These are phyloP conservation scores for Dictyophora rubrovolvata DNA, from an alignment of 768 basidiomycete species.

Conservation along the genomic window DNA sequence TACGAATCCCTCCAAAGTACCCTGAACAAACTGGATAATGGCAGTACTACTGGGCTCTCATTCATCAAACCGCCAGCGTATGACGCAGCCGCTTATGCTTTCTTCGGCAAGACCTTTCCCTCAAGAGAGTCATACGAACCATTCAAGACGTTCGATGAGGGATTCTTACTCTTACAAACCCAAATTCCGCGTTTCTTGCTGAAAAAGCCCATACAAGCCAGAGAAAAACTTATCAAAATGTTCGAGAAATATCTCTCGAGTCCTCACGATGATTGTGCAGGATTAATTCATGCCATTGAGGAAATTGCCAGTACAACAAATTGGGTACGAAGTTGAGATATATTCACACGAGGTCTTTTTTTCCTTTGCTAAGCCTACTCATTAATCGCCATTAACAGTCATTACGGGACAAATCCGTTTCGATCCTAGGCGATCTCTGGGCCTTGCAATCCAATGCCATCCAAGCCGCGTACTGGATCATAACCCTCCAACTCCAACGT, in stretches of 20 bases:
- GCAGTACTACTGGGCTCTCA: conserved; percentile 1
- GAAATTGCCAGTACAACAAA: conserved; percentile 10
- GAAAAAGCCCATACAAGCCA: conserved; percentile 8
- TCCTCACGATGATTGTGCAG: conserved; percentile 4
- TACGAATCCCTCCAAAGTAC: conserved; percentile 6
- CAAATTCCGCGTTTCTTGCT: conserved; percentile 14
- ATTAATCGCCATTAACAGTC: conserved; percentile 2
- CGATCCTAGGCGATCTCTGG: conserved; percentile 15
- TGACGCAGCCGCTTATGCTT: conserved; percentile 13
- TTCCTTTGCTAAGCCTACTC: background rate
- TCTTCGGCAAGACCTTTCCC: conserved; percentile 17
- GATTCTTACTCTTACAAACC: conserved; percentile 13
- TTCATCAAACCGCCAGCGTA: conserved; percentile 15
- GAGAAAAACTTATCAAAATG: conserved; percentile 11
- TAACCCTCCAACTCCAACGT: conserved; percentile 14
- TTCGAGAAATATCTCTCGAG: background rate
- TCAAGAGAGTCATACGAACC: conserved; percentile 1
- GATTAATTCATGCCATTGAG: conserved; percentile 8
- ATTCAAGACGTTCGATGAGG: conserved; percentile 17
- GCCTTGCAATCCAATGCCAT: conserved; percentile 18
- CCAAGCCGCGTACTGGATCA: conserved; percentile 16
- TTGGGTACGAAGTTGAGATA: conserved; percentile 11
- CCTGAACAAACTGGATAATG: conserved; percentile 1
- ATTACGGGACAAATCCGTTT: conserved; percentile 9
- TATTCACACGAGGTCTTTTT: background rate